A percentile compares a stretch with the other conserved stretches of the same genome.
These are phyloP conservation scores for Gelatoporia subvermispora DNA, from an alignment of 768 basidiomycete genomes.

Conservation along the genomic window DNA sequence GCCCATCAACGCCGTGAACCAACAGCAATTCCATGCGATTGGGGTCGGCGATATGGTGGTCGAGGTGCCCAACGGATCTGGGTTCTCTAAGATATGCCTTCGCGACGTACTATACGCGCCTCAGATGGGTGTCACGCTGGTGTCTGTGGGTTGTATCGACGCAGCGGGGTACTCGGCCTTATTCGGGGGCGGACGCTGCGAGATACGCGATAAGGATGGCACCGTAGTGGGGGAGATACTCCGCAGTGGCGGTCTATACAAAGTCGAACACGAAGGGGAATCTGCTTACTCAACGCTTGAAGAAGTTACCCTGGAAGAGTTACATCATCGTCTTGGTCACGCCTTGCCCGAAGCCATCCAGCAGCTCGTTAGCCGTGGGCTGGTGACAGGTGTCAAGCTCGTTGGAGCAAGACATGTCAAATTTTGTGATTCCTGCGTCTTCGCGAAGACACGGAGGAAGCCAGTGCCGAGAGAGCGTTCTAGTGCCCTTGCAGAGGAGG, in stretches of 20 bases:
- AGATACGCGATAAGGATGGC: constrained; percentile 1
- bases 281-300: too few species aligned
- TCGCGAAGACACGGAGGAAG: constrained; percentile 14
- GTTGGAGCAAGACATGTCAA: neutral
- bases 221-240: constrained; percentile 13
- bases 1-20: too few species aligned
- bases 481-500: constrained; percentile 7
- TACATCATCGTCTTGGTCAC: constrained; percentile 33
- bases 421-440: constrained; percentile 39
- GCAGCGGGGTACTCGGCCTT: too few species aligned
- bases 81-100: too few species aligned
- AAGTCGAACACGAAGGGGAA: too few species aligned
- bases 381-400: constrained; percentile 29
- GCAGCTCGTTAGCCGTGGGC: too few species aligned
- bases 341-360: constrained; percentile 20
- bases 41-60: too few species aligned
- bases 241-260: constrained; percentile 17
- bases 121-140: too few species aligned
- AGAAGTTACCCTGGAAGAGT: constrained; percentile 11
- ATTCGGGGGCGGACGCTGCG: constrained; percentile 11
- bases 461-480: constrained; percentile 5
- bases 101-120: too few species aligned
- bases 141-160: too few species aligned
- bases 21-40: too few species aligned
- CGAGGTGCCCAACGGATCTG: too few species aligned